These are phyloP conservation scores for Podaxis sp. DNA, from an alignment of 768 basidiomycete species.

Conservation along the genomic window DNA sequence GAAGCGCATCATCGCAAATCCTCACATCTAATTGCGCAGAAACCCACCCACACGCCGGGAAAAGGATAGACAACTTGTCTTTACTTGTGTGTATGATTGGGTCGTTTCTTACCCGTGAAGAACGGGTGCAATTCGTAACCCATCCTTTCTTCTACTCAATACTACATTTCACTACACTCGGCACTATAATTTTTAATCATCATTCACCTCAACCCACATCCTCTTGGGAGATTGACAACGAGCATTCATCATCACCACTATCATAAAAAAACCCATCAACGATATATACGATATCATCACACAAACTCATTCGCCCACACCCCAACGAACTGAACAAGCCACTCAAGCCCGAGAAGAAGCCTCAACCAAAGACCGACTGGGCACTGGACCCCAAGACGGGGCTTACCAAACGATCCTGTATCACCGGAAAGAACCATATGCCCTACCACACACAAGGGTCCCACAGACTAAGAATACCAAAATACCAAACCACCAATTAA, in stretches of 20 bases:
- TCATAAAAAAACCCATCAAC: background rate
- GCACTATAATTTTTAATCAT: too few species aligned
- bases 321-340: background rate
- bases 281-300: background rate
- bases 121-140: background rate
- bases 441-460: background rate
- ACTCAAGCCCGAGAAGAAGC: background rate
- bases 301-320: background rate
- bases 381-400: background rate
- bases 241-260: background rate
- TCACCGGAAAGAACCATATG: background rate
- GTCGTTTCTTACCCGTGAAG: too few species aligned
- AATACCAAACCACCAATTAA: background rate
- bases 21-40: too few species aligned
- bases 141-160: background rate
- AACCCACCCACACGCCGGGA: too few species aligned
- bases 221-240: too few species aligned
- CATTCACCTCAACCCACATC: too few species aligned
- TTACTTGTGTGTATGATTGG: background rate
- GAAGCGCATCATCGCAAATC: too few species aligned
- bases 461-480: background rate
- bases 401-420: background rate
- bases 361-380: background rate
- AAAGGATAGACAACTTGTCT: too few species aligned
- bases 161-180: too few species aligned